Percentiles rank a stretch among this genome's conserved stretches.
These are phyloP conservation scores for Ochetophila trinervis DNA, from an alignment of 306 rosid species.

Conservation along the genomic window DNA sequence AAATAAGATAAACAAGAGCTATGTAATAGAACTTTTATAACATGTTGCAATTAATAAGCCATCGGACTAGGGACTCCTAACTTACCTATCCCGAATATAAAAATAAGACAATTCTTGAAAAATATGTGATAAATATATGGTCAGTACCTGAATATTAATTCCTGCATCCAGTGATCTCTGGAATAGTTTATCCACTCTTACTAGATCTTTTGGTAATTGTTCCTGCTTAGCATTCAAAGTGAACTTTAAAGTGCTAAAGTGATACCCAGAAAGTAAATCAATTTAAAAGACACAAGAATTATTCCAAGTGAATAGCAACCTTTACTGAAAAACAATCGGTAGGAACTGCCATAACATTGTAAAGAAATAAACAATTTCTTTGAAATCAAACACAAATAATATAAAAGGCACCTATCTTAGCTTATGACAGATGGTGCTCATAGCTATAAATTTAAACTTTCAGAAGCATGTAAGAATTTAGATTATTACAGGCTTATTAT, in stretches of 20 bases:
- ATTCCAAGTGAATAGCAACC: background rate
- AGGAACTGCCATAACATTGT: too few relatives aligned
- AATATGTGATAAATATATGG: constrained; percentile 12
- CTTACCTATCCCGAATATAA: background rate
- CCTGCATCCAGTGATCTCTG: constrained; percentile 70
- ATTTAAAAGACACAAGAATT: background rate
- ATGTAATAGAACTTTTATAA: background rate
- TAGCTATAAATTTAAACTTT: too few relatives aligned
- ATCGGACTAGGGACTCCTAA: background rate
- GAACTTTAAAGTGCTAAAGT: constrained; percentile 16
- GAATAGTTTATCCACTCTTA: constrained; percentile 76
- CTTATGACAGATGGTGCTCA: too few relatives aligned
- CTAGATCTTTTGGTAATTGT: constrained; percentile 75
- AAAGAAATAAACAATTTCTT: too few relatives aligned
- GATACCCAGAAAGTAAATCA: constrained; percentile 19
- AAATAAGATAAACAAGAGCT: background rate
- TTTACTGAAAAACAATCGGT: too few relatives aligned
- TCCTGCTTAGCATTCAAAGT: constrained; percentile 52
- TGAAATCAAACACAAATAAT: too few relatives aligned
- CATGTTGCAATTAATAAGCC: background rate
- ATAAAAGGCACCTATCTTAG: too few relatives aligned
- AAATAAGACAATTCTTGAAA: background rate
- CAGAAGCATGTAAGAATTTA: too few relatives aligned
- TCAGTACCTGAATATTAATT: constrained; percentile 70
- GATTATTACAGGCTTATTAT: too few relatives aligned